Conservation (phyloP, 108 stramenopile genomes). For the Pelagomonas calceolata region DNA sequence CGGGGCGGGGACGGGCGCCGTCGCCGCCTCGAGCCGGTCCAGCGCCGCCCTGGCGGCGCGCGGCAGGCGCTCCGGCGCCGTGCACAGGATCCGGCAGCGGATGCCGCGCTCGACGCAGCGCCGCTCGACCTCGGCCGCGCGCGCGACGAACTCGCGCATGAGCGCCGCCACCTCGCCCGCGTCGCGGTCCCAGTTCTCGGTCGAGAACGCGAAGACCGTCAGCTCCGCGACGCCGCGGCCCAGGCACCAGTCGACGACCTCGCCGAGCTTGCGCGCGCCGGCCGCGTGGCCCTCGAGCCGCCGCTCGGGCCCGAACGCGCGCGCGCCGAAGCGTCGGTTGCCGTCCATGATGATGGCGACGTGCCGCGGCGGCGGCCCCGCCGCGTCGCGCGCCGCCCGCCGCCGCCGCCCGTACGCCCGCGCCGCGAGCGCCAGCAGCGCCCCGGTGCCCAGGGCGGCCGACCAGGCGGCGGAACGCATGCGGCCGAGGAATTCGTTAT, state of each 20-base stretch:
- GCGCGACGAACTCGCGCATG: conserved; percentile 68
- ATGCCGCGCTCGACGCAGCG: background rate
- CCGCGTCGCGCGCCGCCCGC: no score
- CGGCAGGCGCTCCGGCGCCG: background rate
- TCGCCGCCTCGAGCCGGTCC: conserved; percentile 21
- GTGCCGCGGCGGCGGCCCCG: no score
- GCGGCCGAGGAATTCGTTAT: no score
- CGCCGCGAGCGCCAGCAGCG: no score
- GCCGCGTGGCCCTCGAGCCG: conserved; percentile 66
- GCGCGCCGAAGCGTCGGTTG: conserved; percentile 83
- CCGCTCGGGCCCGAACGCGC: conserved; percentile 37
- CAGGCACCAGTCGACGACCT: conserved; percentile 87
- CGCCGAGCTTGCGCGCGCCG: conserved; percentile 70
- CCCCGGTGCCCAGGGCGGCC: no score
- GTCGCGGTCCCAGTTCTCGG: conserved; percentile 90
- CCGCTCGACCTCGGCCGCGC: conserved; percentile 64
- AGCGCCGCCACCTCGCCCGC: conserved; percentile 63
- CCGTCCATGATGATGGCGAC: conserved; percentile 95
- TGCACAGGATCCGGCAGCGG: conserved; percentile 2
- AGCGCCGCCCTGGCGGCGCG: background rate
- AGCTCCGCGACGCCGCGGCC: conserved; percentile 57
- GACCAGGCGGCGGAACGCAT: no score
- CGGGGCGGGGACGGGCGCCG: conserved; percentile 4
- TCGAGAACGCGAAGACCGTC: conserved; percentile 94
- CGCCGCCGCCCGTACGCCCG: no score